Conservation (phyloP, 1,284 basidiomycete species). For the Tilletia horrida region DNA sequence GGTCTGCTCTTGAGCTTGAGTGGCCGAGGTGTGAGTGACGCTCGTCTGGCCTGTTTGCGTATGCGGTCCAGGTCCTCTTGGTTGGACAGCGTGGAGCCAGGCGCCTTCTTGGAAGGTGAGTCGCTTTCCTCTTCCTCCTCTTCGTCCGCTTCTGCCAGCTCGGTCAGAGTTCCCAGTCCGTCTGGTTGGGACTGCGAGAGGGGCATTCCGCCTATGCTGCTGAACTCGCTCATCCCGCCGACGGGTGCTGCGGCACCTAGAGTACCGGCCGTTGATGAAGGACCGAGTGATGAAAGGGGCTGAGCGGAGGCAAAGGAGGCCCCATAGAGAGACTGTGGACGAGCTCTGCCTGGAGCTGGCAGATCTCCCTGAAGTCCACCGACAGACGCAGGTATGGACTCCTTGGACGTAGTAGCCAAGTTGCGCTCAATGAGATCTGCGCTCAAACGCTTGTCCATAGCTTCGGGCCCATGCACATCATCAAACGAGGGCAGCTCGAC, state of each 20-base stretch:
- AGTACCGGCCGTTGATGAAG: not conserved
- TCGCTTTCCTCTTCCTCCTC: conserved; percentile 10
- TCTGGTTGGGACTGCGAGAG: conserved; percentile 6
- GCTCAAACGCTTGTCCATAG: conserved; percentile 28
- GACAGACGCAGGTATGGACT: not conserved
- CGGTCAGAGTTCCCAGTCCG: conserved; percentile 1
- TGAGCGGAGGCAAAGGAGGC: not conserved
- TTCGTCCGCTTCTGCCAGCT: conserved; percentile 1
- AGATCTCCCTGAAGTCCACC: not conserved
- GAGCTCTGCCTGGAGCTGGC: not conserved
- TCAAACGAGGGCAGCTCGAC: conserved; percentile 48
- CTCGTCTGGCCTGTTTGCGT: conserved; percentile 35
- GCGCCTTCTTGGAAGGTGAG: conserved; percentile 34
- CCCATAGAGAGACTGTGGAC: conserved; percentile 1
- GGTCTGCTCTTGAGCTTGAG: conserved; percentile 49
- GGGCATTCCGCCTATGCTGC: no score
- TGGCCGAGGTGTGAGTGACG: conserved; percentile 40
- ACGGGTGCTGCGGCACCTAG: no score
- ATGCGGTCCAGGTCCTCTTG: conserved; percentile 41
- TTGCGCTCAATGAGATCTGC: conserved; percentile 28
- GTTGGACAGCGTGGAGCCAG: conserved; percentile 32
- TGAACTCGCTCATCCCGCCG: no score
- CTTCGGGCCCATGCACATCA: conserved; percentile 37
- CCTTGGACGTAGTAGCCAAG: conserved; percentile 20
- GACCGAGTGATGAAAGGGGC: not conserved